Base-by-base conservation (phyloP, 305 asterid species). In the Euphrasia arctica region DNA sequence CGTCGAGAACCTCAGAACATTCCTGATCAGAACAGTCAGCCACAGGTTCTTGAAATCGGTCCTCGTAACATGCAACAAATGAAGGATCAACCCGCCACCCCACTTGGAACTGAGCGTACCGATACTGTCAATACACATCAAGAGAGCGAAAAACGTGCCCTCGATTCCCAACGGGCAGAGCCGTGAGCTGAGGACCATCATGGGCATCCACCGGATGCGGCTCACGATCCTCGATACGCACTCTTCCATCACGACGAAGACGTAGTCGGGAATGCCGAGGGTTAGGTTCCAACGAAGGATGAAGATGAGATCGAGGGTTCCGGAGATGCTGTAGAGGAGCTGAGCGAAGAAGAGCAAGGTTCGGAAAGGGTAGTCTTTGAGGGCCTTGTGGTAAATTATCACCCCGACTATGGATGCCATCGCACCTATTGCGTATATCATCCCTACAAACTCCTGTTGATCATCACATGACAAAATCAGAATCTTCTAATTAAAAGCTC, bases 361-460 rank as follows among this genome's bases (percentile, higher is more conserved):
- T 58, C 86, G 67, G 49, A 83, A 81, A 2, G 87, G 93, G 62
- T 70, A 70, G 79, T 79, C 80, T 72, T 77, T 85, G 0, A 85
- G 80, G 13, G 77, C 64, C 59, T 85, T 83, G 80, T 85, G 93
- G 75, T 83, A 83, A 59, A 85, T 76, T 45, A 85, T 39, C 6
- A 85, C 89, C 1, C 90, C 93, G 10, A 81, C 79, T 36, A 85
- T 75, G 31, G 93, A 85, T 3, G 87, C 86, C 79, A 77, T 32
- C 39, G 93, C 87, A 1, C 93, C 89, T 22, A 79, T 72, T 69
- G 89, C 89, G 42, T 83, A 76, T 49, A 83, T 74, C 62, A 85
- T 68, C 4, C 93, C 93, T 3, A 85, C 84, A 62, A 85, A 72
- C 67, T 85, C 84, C 92, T 85, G 81, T 49, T 4, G 22, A 49